Evolutionary conservation across 2,329 filamentous ascomycete species (phyloP).

Genomic region (Fusarium falciforme): DNA sequence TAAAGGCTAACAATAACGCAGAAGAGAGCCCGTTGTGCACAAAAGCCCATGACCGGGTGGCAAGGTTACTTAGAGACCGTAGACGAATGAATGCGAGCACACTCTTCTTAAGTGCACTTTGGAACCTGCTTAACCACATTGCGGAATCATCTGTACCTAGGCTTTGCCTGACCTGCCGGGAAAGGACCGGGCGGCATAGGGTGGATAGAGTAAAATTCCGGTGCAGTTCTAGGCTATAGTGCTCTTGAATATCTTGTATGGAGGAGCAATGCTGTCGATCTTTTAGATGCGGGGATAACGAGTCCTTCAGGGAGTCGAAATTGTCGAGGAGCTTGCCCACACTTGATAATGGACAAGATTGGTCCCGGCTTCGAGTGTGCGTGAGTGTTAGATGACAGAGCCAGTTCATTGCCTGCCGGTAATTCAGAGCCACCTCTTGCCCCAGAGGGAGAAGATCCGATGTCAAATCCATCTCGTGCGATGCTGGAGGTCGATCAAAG

Average conservation of each 20-base stretch:
- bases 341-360: neutral
- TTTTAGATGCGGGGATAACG: constrained; percentile 1
- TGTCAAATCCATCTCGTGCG: constrained; percentile 22
- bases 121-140: constrained; percentile 1
- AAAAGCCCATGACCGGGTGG: constrained; percentile 35
- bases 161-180: neutral
- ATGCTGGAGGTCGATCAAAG: constrained; percentile 26
- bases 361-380: neutral
- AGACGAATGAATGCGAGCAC: constrained; percentile 25
- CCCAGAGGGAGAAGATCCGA: constrained; percentile 8
- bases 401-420: constrained; percentile 34
- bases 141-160: neutral
- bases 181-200: constrained; percentile 24
- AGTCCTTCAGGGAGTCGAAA: constrained; percentile 6
- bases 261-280: constrained; percentile 6
- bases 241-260: constrained; percentile 27
- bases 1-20: constrained; percentile 29
- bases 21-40: constrained; percentile 36
- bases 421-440: neutral
- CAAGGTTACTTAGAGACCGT: constrained; percentile 16
- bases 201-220: constrained; percentile 23
- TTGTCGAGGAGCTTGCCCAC: neutral
- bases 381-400: constrained; percentile 15
- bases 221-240: constrained; percentile 21
- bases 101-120: constrained; percentile 8